A percentile compares a stretch with the other conserved stretches of the same genome.
Evolutionary conservation across 208 protist genomes (phyloP).

Genomic region (Crithidia sp.): DNA sequence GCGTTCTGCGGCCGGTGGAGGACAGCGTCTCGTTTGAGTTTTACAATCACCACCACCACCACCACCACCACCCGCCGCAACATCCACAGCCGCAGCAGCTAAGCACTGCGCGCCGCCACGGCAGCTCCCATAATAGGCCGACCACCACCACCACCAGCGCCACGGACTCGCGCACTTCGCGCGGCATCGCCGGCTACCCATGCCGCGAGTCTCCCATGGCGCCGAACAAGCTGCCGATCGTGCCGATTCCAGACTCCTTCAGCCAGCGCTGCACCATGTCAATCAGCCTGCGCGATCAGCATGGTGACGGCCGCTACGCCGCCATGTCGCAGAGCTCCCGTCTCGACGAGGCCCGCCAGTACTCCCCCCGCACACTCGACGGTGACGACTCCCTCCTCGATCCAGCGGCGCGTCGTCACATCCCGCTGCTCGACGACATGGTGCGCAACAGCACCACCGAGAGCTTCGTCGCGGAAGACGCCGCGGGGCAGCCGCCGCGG

Average conservation of each 20-base stretch:
- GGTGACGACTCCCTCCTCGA: not conserved
- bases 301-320: conserved; percentile 10
- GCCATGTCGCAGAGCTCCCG: conserved; percentile 25
- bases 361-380: conserved; percentile 2
- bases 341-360: conserved; percentile 16
- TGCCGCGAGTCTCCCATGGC: conserved; percentile 15
- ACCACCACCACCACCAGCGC: not conserved
- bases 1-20: not conserved
- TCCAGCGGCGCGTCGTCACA: not conserved
- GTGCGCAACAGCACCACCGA: conserved; percentile 31
- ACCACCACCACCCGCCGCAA: not conserved
- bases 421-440: conserved; percentile 15
- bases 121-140: not conserved
- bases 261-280: conserved; percentile 10
- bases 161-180: not conserved
- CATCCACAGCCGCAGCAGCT: not conserved
- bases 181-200: not conserved
- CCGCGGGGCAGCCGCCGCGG: conserved; percentile 10
- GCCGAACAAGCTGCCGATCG: conserved; percentile 14
- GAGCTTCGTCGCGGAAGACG: conserved; percentile 16
- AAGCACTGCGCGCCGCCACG: too few species aligned
- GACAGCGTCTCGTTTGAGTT: conserved; percentile 18
- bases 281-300: conserved; percentile 4
- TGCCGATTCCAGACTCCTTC: conserved; percentile 10
- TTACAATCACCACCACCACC: not conserved